Conservation (phyloP, 345 rosid genomes). For the Brassica incana region DNA sequence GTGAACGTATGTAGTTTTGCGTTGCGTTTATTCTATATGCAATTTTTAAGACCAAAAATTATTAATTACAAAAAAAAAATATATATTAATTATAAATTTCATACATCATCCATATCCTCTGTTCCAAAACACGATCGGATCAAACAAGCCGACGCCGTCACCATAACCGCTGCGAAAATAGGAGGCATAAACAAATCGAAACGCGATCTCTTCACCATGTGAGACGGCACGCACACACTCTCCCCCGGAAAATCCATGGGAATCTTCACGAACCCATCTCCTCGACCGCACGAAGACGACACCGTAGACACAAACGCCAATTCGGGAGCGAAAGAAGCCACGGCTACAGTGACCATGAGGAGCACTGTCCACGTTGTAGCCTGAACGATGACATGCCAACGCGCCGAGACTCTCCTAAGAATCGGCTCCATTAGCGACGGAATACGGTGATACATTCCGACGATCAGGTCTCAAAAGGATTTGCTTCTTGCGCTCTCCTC, state of each 20-base stretch:
- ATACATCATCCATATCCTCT: background rate
- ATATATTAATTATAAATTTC: no score
- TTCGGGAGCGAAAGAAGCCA: constrained; percentile 39
- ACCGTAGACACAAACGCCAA: constrained; percentile 34
- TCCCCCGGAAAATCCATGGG: constrained; percentile 35
- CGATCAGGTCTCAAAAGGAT: background rate
- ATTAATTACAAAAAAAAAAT: background rate
- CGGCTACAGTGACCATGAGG: constrained; percentile 33
- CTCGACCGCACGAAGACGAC: constrained; percentile 32
- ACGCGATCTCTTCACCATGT: constrained; percentile 30
- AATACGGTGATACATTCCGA: constrained; percentile 21
- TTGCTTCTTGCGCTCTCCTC: background rate
- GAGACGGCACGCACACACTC: constrained; percentile 33
- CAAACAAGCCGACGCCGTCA: constrained; percentile 36
- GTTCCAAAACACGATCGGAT: constrained; percentile 33
- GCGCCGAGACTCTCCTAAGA: constrained; percentile 15
- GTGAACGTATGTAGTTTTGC: background rate
- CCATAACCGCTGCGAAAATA: constrained; percentile 39
- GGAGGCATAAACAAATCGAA: constrained; percentile 32
- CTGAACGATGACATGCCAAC: constrained; percentile 31
- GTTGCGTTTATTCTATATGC: background rate
- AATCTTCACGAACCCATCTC: constrained; percentile 33
- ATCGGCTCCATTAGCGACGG: constrained; percentile 35
- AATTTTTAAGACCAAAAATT: background rate
- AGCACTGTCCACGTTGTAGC: constrained; percentile 37